Evolutionary conservation across 176 grass and related monocot species (phyloP).

Genomic region (Avena atlantica): DNA sequence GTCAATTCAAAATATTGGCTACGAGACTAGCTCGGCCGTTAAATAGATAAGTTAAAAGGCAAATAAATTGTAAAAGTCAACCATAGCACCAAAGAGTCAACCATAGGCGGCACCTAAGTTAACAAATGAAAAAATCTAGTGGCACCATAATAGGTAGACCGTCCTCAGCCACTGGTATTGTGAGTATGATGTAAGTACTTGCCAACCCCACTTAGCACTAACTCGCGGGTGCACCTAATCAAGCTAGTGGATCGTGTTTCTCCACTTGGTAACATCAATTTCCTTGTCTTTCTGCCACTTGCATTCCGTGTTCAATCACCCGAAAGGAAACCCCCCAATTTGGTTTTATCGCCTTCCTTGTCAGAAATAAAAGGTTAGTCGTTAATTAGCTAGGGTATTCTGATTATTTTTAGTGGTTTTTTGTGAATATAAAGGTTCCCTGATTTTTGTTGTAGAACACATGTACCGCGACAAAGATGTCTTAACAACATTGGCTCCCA

Average conservation of each 20-base stretch:
- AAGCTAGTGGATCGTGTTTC: not conserved
- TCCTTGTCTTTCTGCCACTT: not conserved
- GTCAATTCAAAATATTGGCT: not conserved
- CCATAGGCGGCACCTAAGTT: not conserved
- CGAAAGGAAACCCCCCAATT: not conserved
- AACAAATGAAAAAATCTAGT: not conserved
- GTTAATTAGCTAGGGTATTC: not conserved
- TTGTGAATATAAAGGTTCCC: not conserved
- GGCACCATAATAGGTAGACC: not conserved
- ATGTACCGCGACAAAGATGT: not conserved
- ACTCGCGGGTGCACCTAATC: not conserved
- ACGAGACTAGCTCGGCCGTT: too few relatives aligned
- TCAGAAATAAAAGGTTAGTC: not conserved
- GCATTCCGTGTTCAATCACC: not conserved
- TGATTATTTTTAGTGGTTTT: not conserved
- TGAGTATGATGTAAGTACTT: not conserved
- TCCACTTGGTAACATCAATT: not conserved
- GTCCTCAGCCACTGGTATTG: not conserved
- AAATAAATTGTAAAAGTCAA: not conserved
- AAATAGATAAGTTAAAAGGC: not conserved
- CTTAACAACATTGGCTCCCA: not conserved
- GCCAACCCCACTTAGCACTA: slow-evolving; percentile 14
- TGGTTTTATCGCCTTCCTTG: slow-evolving; percentile 14
- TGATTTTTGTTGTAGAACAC: not conserved
- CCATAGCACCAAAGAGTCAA: not conserved